Conservation (phyloP, 106 monocot genomes). For the Narthecium ossifragum region DNA sequence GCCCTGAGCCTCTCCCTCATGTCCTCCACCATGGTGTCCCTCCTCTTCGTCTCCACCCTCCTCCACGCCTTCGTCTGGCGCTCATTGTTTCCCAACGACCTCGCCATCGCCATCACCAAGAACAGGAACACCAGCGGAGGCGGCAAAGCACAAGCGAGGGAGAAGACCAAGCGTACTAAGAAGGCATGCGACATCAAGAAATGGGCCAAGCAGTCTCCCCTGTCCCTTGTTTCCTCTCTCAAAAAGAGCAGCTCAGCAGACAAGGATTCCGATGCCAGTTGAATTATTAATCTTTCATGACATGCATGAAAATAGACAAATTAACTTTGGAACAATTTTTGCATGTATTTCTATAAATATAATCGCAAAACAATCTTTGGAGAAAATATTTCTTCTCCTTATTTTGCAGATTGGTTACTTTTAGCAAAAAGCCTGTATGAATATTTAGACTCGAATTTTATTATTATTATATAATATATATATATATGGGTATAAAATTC, state of each 20-base stretch:
- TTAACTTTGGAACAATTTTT: no score
- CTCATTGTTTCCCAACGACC: slow-evolving; percentile 78
- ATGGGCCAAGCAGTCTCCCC: slow-evolving; percentile 44
- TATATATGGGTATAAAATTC: no score
- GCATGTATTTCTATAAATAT: no score
- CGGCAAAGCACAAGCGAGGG: slow-evolving; percentile 1
- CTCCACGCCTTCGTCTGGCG: slow-evolving; percentile 69
- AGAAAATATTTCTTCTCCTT: no score
- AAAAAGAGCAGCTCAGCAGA: slow-evolving; percentile 24
- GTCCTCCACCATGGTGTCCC: slow-evolving; percentile 65
- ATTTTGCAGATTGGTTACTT: no score
- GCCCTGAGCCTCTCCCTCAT: slow-evolving; percentile 49
- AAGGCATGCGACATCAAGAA: slow-evolving; percentile 29
- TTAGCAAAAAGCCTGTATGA: no score
- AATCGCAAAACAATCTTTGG: no score
- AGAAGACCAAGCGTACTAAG: slow-evolving; percentile 13
- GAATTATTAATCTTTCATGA: no score
- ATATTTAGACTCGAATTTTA: no score
- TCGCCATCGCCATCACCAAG: slow-evolving; percentile 85
- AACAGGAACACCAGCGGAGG: slow-evolving; percentile 24
- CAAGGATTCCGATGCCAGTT: slow-evolving; percentile 21
- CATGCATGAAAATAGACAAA: no score
- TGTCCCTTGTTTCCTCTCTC: slow-evolving; percentile 33
- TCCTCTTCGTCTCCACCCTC: slow-evolving; percentile 67
- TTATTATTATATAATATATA: no score